Evolutionary conservation across 2,329 filamentous ascomycete genomes (phyloP).

Genomic region (Fusarium vanettenii): DNA sequence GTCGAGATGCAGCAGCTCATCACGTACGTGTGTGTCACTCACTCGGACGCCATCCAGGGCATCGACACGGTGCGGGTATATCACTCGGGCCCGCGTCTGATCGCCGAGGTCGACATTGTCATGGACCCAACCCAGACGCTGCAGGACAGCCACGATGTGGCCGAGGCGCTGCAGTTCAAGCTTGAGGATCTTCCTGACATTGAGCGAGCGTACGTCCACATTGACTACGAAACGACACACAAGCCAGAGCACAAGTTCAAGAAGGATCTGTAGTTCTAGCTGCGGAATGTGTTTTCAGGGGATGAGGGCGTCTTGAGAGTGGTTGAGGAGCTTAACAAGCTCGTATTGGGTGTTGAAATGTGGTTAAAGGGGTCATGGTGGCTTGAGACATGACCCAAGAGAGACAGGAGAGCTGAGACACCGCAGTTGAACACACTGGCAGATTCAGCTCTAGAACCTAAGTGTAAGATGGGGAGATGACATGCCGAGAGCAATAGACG

Average conservation of each 20-base stretch:
- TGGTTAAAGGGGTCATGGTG: not conserved
- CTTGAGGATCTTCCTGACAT: conserved; percentile 91
- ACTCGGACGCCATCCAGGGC: conserved; percentile 81
- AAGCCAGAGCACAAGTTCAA: conserved; percentile 83
- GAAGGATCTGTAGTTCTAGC: conserved; percentile 64
- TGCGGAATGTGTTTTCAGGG: conserved; percentile 12
- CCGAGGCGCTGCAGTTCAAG: conserved; percentile 94
- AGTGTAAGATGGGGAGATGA: not conserved
- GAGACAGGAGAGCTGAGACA: conserved; percentile 25
- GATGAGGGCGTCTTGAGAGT: conserved; percentile 13
- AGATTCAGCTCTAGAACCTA: conserved; percentile 9
- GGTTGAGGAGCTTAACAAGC: conserved; percentile 4
- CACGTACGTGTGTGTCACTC: conserved; percentile 91
- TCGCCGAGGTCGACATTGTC: conserved; percentile 96
- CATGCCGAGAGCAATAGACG: not conserved
- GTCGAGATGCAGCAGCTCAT: conserved; percentile 91
- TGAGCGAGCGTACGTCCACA: conserved; percentile 94
- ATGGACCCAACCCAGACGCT: conserved; percentile 84
- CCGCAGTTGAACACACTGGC: not conserved
- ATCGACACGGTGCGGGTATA: conserved; percentile 97
- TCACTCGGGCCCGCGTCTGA: conserved; percentile 87
- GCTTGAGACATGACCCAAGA: not conserved
- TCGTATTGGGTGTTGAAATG: not conserved
- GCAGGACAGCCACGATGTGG: conserved; percentile 87
- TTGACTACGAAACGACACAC: conserved; percentile 96